Conservation (phyloP, 2,329 filamentous ascomycete genomes). For the Colletotrichum plurivorum region DNA sequence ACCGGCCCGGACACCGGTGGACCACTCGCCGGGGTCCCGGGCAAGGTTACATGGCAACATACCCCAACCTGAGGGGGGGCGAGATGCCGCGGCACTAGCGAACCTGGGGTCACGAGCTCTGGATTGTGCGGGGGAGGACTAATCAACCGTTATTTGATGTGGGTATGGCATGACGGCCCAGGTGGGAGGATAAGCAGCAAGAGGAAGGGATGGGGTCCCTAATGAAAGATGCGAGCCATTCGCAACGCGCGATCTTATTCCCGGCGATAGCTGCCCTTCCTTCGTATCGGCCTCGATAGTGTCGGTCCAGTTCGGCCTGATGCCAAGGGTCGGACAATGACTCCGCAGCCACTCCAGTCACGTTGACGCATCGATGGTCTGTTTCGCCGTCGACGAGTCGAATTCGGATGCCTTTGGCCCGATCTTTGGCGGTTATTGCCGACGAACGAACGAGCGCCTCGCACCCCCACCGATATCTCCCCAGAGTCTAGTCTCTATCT, state of each 20-base stretch:
- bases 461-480: conserved; percentile 12
- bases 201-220: not conserved
- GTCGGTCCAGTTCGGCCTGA: not conserved
- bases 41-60: conserved; percentile 33
- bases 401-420: conserved; percentile 22
- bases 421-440: conserved; percentile 7
- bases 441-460: conserved; percentile 4
- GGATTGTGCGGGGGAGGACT: conserved; percentile 29
- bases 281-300: conserved; percentile 3
- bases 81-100: conserved; percentile 15
- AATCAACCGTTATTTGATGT: not conserved
- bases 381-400: conserved; percentile 6
- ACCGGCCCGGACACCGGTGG: conserved; percentile 32
- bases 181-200: not conserved
- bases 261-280: not conserved
- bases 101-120: conserved; percentile 15
- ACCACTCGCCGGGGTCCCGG: conserved; percentile 22
- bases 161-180: not conserved
- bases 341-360: conserved; percentile 8
- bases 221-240: conserved; percentile 6
- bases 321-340: not conserved
- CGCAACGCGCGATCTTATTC: not conserved
- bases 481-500: not conserved
- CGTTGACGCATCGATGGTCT: conserved; percentile 3
- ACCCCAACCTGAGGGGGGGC: conserved; percentile 25